phyloP scores from a whole-genome alignment of 1,284 basidiomycete genomes.

The Hymenochaete sp. region DNA sequence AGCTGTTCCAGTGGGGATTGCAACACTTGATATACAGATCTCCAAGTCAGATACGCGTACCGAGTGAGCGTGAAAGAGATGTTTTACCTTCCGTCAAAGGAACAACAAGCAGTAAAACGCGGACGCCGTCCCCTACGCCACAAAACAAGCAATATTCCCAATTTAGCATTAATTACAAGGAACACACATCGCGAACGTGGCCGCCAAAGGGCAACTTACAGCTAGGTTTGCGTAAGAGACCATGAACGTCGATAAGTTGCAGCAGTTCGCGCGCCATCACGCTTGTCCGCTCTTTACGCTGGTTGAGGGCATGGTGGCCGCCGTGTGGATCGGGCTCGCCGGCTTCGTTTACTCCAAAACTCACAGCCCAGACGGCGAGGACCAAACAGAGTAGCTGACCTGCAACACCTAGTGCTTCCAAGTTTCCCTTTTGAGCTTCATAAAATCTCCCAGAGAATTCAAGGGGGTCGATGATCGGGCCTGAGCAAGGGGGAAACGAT shows the following conservation, averaged over 20 bases:
- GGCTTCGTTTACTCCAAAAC: slow-evolving; percentile 75
- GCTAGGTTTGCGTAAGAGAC: slow-evolving; percentile 69
- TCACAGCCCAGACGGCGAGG: slow-evolving; percentile 77
- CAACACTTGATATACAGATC: slow-evolving; percentile 30
- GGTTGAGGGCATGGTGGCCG: slow-evolving; percentile 29
- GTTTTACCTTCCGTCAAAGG: slow-evolving; percentile 77
- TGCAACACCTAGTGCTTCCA: slow-evolving; percentile 44
- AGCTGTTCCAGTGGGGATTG: slow-evolving; percentile 43
- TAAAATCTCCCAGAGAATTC: slow-evolving; percentile 68
- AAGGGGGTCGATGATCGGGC: slow-evolving; percentile 61
- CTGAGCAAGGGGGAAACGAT: slow-evolving; percentile 32
- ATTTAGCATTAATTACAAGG: too few species aligned
- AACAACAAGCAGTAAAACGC: slow-evolving; percentile 65
- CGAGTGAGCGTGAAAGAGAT: too few species aligned
- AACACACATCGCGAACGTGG: too few species aligned
- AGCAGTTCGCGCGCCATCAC: slow-evolving; percentile 68
- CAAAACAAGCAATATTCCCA: too few species aligned
- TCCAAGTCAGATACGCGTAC: slow-evolving; percentile 3
- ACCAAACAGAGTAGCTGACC: slow-evolving; percentile 60
- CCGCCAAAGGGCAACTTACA: slow-evolving; percentile 38
- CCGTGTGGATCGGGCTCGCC: slow-evolving; percentile 41
- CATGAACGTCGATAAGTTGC: slow-evolving; percentile 68
- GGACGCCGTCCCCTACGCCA: slow-evolving; percentile 56
- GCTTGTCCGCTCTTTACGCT: slow-evolving; percentile 35
- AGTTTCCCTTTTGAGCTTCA: slow-evolving; percentile 49